These are phyloP conservation scores for Mycena sanguinolenta DNA, from an alignment of 768 basidiomycete genomes.

Conservation along the genomic window DNA sequence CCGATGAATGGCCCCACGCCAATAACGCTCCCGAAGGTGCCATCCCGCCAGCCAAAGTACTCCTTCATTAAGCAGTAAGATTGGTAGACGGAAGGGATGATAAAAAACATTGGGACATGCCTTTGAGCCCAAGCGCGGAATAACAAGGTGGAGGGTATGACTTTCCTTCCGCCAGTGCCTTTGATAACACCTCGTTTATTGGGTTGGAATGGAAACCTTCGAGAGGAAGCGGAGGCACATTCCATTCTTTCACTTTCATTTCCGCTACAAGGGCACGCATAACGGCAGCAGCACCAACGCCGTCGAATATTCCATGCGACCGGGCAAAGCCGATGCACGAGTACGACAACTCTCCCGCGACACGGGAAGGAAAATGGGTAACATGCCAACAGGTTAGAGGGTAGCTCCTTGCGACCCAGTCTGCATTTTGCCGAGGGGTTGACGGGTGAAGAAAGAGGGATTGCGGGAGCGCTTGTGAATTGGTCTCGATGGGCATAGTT, in stretches of 20 bases:
- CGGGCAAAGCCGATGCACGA: slow-evolving; percentile 58
- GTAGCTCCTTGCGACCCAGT: slow-evolving; percentile 49
- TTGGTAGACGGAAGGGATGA: too few relatives aligned
- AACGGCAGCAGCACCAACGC: slow-evolving; percentile 52
- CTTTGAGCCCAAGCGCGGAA: slow-evolving; percentile 43
- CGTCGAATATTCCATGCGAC: slow-evolving; percentile 59
- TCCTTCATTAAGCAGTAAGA: slow-evolving; percentile 25
- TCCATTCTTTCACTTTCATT: slow-evolving; percentile 53
- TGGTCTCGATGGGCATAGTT: slow-evolving; percentile 47
- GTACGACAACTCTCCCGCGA: slow-evolving; percentile 44
- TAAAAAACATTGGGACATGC: too few relatives aligned
- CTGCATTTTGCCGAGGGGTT: slow-evolving; percentile 52
- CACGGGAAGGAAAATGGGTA: slow-evolving; percentile 53
- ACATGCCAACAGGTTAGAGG: slow-evolving; percentile 61
- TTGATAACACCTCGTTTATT: slow-evolving; percentile 47
- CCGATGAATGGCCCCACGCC: slow-evolving; percentile 51
- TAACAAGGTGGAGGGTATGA: slow-evolving; percentile 36
- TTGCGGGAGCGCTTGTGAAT: slow-evolving; percentile 52
- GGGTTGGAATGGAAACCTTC: slow-evolving; percentile 51
- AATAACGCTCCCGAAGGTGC: slow-evolving; percentile 53
- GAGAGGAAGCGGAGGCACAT: slow-evolving; percentile 48
- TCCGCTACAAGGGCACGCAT: slow-evolving; percentile 56
- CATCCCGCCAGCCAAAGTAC: slow-evolving; percentile 49
- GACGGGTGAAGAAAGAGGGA: slow-evolving; percentile 53
- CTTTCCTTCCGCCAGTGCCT: slow-evolving; percentile 19